A percentile compares a stretch with the other conserved stretches of the same genome.
These are phyloP conservation scores for Leptosphaerulina australis DNA, from an alignment of 2,329 filamentous ascomycete genomes.

Conservation along the genomic window DNA sequence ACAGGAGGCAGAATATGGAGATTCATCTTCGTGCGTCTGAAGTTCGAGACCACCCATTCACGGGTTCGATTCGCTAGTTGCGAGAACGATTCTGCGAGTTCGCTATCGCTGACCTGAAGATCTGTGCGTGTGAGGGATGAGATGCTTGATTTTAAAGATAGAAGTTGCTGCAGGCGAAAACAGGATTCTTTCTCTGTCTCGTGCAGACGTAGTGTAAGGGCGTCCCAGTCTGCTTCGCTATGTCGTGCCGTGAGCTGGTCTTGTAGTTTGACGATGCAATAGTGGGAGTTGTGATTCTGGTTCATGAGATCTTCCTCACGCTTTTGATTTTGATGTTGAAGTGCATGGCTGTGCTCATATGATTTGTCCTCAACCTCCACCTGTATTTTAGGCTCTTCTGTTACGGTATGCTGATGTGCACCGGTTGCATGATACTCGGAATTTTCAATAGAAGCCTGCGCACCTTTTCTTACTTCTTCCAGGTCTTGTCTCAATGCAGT, in stretches of 20 bases:
- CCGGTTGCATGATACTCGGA: conserved; percentile 25
- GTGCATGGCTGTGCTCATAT: not conserved
- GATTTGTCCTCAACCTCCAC: not conserved
- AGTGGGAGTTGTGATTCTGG: conserved; percentile 34
- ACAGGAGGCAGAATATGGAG: conserved; percentile 25
- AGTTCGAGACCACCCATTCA: conserved; percentile 76
- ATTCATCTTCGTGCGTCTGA: conserved; percentile 64
- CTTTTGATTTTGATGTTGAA: not conserved
- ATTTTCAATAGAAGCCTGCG: conserved; percentile 29
- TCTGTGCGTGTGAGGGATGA: conserved; percentile 68
- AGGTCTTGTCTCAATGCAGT: conserved; percentile 34
- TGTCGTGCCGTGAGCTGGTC: conserved; percentile 31
- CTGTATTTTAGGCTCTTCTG: not conserved
- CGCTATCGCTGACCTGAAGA: conserved; percentile 68
- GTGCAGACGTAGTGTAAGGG: conserved; percentile 39
- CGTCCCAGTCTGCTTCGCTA: conserved; percentile 33
- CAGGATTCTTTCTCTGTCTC: conserved; percentile 62
- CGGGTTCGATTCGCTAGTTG: conserved; percentile 70
- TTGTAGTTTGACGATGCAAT: conserved; percentile 33
- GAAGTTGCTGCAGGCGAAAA: conserved; percentile 63
- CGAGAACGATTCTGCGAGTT: conserved; percentile 66
- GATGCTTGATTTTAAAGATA: conserved; percentile 74
- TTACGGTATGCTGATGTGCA: conserved; percentile 5
- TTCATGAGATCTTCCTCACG: conserved; percentile 24
- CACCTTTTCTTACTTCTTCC: conserved; percentile 28